These are phyloP conservation scores for Citrus inodora DNA, from an alignment of 345 rosid genomes.

Conservation along the genomic window DNA sequence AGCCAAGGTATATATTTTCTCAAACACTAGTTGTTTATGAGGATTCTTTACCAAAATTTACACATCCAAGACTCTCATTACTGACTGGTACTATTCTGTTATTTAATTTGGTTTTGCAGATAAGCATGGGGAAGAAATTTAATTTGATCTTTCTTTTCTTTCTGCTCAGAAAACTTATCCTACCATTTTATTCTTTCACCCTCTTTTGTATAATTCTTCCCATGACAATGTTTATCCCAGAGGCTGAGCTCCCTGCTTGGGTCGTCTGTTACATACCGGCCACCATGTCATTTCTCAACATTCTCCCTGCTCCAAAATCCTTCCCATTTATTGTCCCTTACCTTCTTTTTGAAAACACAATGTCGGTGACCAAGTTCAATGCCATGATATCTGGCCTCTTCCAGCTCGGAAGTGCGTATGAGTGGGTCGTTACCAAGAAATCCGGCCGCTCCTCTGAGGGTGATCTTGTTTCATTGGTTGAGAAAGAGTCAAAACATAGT, in stretches of 20 bases:
- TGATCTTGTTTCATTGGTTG: conserved; percentile 60
- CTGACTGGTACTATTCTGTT: conserved; percentile 10
- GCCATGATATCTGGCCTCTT: conserved; percentile 94
- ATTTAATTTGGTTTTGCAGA: conserved; percentile 47
- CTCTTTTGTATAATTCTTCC: conserved; percentile 93
- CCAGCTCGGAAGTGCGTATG: conserved; percentile 95
- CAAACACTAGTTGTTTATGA: background rate
- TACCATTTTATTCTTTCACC: conserved; percentile 93
- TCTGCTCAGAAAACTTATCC: conserved; percentile 73
- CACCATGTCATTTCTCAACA: conserved; percentile 90
- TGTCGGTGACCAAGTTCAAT: conserved; percentile 95
- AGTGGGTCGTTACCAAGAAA: conserved; percentile 95
- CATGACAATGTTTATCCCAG: conserved; percentile 94
- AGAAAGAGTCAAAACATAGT: conserved; percentile 53
- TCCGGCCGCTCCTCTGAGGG: conserved; percentile 96
- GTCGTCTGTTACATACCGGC: conserved; percentile 96
- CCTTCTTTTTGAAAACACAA: conserved; percentile 94
- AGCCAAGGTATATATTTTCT: conserved; percentile 51
- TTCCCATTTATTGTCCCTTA: conserved; percentile 94
- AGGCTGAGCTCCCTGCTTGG: conserved; percentile 90
- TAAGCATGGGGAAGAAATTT: conserved; percentile 75
- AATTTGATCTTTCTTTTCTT: conserved; percentile 92
- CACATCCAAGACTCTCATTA: background rate
- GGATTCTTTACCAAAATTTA: background rate
- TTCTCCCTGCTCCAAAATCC: conserved; percentile 89